phyloP scores from a whole-genome alignment of 306 rosid genomes.

The Sicyos edulis region DNA sequence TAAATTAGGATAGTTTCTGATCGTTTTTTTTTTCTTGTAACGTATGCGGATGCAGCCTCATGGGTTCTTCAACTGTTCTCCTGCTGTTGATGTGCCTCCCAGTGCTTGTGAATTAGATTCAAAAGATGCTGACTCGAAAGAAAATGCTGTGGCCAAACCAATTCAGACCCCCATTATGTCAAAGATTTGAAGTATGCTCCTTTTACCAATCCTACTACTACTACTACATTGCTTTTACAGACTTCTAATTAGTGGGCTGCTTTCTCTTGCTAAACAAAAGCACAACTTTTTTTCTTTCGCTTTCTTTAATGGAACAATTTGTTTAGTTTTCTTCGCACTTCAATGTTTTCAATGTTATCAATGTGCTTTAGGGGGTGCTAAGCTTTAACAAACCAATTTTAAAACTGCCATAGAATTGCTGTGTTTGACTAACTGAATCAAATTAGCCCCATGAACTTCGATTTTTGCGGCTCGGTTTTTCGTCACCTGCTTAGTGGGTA shows the following conservation, averaged over 20 bases:
- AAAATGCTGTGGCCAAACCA: slow-evolving; percentile 34
- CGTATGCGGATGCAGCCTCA: slow-evolving; percentile 53
- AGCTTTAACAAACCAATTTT: too few species aligned
- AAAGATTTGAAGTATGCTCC: slow-evolving; percentile 16
- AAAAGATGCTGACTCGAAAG: slow-evolving; percentile 40
- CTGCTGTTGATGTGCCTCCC: slow-evolving; percentile 56
- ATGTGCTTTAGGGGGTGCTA: background rate
- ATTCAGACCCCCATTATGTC: slow-evolving; percentile 21
- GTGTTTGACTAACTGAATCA: too few species aligned
- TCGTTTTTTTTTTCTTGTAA: background rate
- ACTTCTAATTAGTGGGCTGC: background rate
- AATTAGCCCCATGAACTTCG: too few species aligned
- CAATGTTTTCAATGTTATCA: background rate
- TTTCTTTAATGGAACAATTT: background rate
- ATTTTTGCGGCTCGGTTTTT: too few species aligned
- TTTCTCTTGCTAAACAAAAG: background rate
- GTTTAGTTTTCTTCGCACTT: background rate
- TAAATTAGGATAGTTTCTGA: background rate
- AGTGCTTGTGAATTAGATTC: slow-evolving; percentile 52
- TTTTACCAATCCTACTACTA: slow-evolving; percentile 26
- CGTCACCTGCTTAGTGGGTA: too few species aligned
- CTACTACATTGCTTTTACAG: background rate
- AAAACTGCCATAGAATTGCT: too few species aligned
- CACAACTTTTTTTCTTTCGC: background rate
- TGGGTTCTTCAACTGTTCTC: slow-evolving; percentile 87